These are phyloP conservation scores for Streptanthus diversifolius DNA, from an alignment of 345 rosid species.

Conservation along the genomic window DNA sequence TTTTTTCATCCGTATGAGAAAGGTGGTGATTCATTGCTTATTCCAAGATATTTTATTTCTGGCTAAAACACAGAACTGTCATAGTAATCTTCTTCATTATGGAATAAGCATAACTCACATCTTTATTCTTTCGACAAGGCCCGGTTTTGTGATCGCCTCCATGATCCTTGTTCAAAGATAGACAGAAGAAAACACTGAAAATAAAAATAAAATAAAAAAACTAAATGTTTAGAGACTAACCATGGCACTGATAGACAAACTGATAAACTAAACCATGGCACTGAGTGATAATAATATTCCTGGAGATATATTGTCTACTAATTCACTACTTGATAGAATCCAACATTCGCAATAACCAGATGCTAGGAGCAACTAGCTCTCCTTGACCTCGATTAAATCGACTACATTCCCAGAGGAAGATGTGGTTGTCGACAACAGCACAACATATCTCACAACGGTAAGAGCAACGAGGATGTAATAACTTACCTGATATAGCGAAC, in stretches of 20 bases:
- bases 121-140: constrained; percentile 23
- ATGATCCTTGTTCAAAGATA: constrained; percentile 1
- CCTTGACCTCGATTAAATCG: neutral
- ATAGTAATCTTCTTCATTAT: neutral
- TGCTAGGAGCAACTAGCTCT: neutral
- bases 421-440: neutral
- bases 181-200: constrained; percentile 15
- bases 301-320: neutral
- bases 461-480: neutral
- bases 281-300: neutral
- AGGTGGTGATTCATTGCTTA: neutral
- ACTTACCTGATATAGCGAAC: constrained; percentile 6
- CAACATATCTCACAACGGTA: neutral
- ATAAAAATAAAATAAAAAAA: neutral
- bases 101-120: constrained; percentile 35
- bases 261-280: neutral
- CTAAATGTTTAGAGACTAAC: neutral
- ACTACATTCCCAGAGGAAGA: neutral
- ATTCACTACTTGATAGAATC: neutral
- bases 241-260: neutral
- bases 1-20: neutral
- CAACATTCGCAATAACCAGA: neutral
- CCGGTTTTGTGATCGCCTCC: constrained; percentile 26
- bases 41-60: neutral
- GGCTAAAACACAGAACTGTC: neutral